phyloP scores from a whole-genome alignment of 192 early-diverging fungal genomes.

The Fimicolochytrium jonesii region DNA sequence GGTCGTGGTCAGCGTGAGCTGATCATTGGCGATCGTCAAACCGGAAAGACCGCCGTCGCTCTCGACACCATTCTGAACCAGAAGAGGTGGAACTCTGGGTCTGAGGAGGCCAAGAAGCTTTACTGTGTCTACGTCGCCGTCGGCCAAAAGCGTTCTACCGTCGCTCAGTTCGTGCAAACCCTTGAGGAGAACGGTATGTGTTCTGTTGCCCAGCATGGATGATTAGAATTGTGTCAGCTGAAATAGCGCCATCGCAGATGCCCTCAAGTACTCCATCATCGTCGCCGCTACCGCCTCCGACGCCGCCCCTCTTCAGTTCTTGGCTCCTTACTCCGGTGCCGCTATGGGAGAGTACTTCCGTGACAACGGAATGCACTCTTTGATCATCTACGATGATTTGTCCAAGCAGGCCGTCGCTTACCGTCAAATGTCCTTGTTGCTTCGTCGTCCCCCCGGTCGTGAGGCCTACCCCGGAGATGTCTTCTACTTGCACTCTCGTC shows the following conservation, averaged over 20 bases:
- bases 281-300: constrained; percentile 99
- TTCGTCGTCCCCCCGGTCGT: constrained; percentile 99
- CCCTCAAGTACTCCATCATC: constrained; percentile 97
- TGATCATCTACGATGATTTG: constrained; percentile 99
- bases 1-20: constrained; percentile 99
- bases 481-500: constrained; percentile 99
- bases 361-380: constrained; percentile 96
- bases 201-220: too few relatives aligned
- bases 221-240: too few relatives aligned
- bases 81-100: constrained; percentile 95
- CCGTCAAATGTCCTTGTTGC: constrained; percentile 99
- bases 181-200: constrained; percentile 81
- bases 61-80: constrained; percentile 99
- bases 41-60: constrained; percentile 98
- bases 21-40: constrained; percentile 99
- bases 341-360: constrained; percentile 99
- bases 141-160: constrained; percentile 99
- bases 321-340: constrained; percentile 97
- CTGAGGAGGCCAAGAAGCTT: constrained; percentile 96
- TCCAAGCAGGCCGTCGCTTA: constrained; percentile 99
- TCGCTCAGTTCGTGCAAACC: constrained; percentile 98
- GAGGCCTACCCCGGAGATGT: constrained; percentile 99
- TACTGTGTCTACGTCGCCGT: constrained; percentile 99
- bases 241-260: constrained; percentile 52
- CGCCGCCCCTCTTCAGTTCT: constrained; percentile 96